phyloP scores from a whole-genome alignment of 306 rosid genomes.

The Cercis canadensis region DNA sequence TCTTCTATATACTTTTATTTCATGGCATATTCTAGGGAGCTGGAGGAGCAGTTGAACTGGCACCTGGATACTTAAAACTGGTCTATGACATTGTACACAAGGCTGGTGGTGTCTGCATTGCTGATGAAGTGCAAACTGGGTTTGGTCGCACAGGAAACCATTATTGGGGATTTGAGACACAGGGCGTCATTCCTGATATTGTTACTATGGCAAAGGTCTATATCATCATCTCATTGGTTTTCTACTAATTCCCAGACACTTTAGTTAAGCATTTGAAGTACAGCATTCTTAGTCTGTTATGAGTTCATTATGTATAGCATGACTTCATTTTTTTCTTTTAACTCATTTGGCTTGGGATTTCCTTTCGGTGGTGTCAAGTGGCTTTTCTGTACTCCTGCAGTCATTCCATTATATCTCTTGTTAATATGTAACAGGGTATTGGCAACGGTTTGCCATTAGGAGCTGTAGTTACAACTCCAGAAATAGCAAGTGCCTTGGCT shows the following conservation, averaged over 20 bases:
- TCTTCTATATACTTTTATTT: conserved; percentile 23
- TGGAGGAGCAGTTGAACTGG: conserved; percentile 91
- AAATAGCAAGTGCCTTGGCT: conserved; percentile 82
- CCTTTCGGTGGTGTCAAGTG: too few species aligned
- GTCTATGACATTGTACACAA: conserved; percentile 81
- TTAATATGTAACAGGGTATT: conserved; percentile 69
- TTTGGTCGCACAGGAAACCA: conserved; percentile 95
- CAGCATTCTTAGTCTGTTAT: too few species aligned
- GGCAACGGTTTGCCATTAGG: conserved; percentile 94
- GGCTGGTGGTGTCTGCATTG: conserved; percentile 96
- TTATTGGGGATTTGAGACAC: conserved; percentile 95
- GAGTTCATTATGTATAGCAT: too few species aligned
- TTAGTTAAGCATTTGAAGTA: too few species aligned
- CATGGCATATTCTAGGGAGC: conserved; percentile 63
- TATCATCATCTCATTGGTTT: conserved; percentile 3
- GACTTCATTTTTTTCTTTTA: conserved; percentile 10
- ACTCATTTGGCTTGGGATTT: background rate
- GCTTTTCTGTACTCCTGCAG: too few species aligned
- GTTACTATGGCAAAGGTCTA: conserved; percentile 97
- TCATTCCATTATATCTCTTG: conserved; percentile 29
- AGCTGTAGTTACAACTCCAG: conserved; percentile 92
- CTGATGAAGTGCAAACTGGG: conserved; percentile 98
- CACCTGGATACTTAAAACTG: conserved; percentile 84
- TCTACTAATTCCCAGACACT: conserved; percentile 9
- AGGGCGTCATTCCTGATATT: conserved; percentile 89